Base-by-base conservation (phyloP, 2,329 filamentous ascomycete genomes). In the Zarea fungicola region DNA sequence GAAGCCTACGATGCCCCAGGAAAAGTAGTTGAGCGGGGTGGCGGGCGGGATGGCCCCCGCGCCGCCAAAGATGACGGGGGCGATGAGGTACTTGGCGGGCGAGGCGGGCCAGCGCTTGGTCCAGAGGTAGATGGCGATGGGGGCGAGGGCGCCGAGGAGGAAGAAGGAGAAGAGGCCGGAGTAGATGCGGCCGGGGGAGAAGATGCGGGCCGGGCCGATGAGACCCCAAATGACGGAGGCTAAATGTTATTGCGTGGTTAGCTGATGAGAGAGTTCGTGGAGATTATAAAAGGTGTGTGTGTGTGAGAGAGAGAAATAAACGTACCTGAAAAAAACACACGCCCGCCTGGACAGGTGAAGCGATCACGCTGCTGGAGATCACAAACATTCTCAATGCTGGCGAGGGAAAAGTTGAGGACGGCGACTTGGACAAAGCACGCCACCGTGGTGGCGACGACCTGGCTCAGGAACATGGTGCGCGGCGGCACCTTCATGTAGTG, bases 401-500 rank as follows among this genome's bases (percentile, higher is more conserved):
- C 65, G 14, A 85, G 72, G 0, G 81, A 77, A 53, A 79, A 72
- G 57, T 86, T 84, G 53, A 86, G 71, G 4, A 85, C 81, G 4
- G 74, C 63, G 49, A 87, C 75, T 61, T 87, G 83, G 32, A 86
- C 77, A 53, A 86, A 75, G 63, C 80, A 84, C 1, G 81, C 82
- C 58, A 84, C 74, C 0, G 84, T 77, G 0, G 82, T 84, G 7
- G 83, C 82, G 2, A 83, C 75, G 4, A 85, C 75, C 61, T 87
- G 83, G 5, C 75, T 74, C 65, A 77, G 73, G 65, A 87, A 87
- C 69, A 85, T 83, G 14, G 79, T 83, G 16, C 80, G 72, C 13
- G 81, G 83, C 0, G 83, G 83, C 9, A 81, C 80, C 64, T 82
- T 82, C 82, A 88, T 87, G 69, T 88, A 88, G 60, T 87, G 84